A percentile compares a stretch with the other conserved stretches of the same genome.
Conservation (phyloP, 2,329 filamentous ascomycete genomes). For the Fusarium lyarnte region DNA sequence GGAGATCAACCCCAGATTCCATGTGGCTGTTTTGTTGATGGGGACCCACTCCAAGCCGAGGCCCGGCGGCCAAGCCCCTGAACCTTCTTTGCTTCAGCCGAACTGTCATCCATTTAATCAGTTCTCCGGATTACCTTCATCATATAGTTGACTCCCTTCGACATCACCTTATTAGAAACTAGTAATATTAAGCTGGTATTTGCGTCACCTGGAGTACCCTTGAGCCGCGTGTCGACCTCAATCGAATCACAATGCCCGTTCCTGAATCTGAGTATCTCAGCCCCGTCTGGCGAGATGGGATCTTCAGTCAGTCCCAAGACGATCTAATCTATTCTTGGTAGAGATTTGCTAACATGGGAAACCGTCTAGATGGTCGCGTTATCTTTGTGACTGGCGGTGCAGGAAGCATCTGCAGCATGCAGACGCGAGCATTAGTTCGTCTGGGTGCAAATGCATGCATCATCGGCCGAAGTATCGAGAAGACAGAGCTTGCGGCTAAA, state of each 20-base stretch:
- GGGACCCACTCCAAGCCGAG: conserved; percentile 36
- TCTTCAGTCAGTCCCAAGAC: conserved; percentile 73
- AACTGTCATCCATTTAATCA: not conserved
- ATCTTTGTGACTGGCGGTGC: conserved; percentile 96
- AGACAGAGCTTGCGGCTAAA: conserved; percentile 82
- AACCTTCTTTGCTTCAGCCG: not conserved
- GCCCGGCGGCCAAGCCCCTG: not conserved
- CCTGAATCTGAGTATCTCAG: conserved; percentile 81
- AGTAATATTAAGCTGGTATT: not conserved
- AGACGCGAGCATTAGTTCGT: conserved; percentile 89
- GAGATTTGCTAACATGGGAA: conserved; percentile 3
- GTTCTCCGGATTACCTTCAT: not conserved
- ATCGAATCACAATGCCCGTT: conserved; percentile 66
- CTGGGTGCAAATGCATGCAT: conserved; percentile 95
- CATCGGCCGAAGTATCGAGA: conserved; percentile 86
- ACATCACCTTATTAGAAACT: not conserved
- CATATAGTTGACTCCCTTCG: not conserved
- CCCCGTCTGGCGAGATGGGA: conserved; percentile 84
- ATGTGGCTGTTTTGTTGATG: not conserved
- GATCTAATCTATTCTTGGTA: not conserved
- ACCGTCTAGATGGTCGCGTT: conserved; percentile 77
- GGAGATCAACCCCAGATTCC: conserved; percentile 28
- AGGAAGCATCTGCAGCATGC: conserved; percentile 91
- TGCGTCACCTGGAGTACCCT: not conserved
- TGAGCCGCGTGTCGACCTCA: not conserved